Evolutionary conservation across 768 basidiomycete species (phyloP).

Genomic region (Polyporus arcularius): DNA sequence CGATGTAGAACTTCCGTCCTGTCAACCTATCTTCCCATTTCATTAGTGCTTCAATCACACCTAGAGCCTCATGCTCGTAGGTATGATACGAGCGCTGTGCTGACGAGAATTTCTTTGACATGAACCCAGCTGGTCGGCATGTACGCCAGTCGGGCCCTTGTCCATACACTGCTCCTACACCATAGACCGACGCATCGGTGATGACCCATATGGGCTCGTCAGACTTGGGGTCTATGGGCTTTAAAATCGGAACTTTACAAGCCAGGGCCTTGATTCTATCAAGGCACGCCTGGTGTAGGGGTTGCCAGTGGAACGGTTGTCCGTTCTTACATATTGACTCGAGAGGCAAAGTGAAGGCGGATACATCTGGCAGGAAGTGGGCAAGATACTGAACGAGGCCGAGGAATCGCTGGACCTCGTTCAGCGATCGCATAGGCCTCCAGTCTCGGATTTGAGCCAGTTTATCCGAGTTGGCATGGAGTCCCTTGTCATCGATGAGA

Average conservation of each 20-base stretch:
- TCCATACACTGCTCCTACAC: conserved; percentile 25
- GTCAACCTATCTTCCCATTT: conserved; percentile 38
- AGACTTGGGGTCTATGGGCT: conserved; percentile 14
- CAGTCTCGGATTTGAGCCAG: conserved; percentile 35
- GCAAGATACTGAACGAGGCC: conserved; percentile 42
- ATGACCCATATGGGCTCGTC: conserved; percentile 24
- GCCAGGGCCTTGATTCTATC: conserved; percentile 19
- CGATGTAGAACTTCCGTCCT: conserved; percentile 10
- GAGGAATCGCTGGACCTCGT: conserved; percentile 42
- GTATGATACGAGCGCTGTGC: conserved; percentile 28
- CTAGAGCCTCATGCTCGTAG: conserved; percentile 23
- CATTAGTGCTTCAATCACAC: conserved; percentile 21
- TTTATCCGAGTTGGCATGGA: conserved; percentile 41
- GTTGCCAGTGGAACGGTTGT: conserved; percentile 27
- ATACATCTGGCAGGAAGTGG: conserved; percentile 38
- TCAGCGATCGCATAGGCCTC: conserved; percentile 33
- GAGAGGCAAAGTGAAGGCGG: conserved; percentile 35
- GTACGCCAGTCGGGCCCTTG: conserved; percentile 30
- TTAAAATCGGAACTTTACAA: conserved; percentile 16
- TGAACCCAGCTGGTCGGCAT: conserved; percentile 31
- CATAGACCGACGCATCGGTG: conserved; percentile 20
- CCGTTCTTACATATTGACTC: conserved; percentile 31
- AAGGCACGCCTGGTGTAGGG: conserved; percentile 26
- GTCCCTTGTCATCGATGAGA: conserved; percentile 38
- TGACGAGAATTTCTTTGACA: conserved; percentile 31